Evolutionary conservation across 192 early-diverging fungal species (phyloP), one percentile per base, ranked within the genome.

Genomic region (Podila clonocystis): DNA sequence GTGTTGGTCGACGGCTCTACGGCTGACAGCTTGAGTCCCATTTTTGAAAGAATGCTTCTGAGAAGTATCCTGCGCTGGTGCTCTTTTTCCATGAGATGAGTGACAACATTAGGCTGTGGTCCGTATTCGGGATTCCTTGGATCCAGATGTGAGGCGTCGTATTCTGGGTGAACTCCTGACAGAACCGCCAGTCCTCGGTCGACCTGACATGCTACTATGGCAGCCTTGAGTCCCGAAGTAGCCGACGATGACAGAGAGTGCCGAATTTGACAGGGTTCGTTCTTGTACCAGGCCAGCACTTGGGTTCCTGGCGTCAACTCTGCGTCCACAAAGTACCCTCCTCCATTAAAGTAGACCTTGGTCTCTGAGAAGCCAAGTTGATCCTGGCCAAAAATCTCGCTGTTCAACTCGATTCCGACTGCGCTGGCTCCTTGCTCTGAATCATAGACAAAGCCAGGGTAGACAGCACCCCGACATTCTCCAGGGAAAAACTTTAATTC

Each of bases 101-200:
- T 63, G 4, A 91, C 83, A 8, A 93, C 68, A 17, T 84, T 83
- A 30, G 86, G 82, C 65, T 89, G 77, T 2, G 84, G 70, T 68
- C 77, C 84, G 60, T 90, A 88, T 50, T 87, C 87, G 28, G 83
- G 77, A 7, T 82, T 82, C 6, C 49, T 48, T 17, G 89, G 73
- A 61, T 86, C 87, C 64, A 92, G 49, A 60, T 72, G 84, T 31
- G 84, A 82, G 60, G 90, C 85, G 48, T 89, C 89, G 76, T 93
- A 95, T 78, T 97, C 97, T 30, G 95, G 85, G 65, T 99, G 97
- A 49, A 93, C 82, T 15, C 95, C 96, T 9, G 91, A 82, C 26
- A 99, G 67, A 13, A 97, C 79, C 0, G 95, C 95, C 12, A 70
- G 34, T 1, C 93, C 93, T 4, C 80, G 78, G 4, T 95, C 97